Percentiles rank a stretch among this genome's conserved stretches.
Conservation (phyloP, 139 green algal genomes). For the Chlorella vulgaris region DNA sequence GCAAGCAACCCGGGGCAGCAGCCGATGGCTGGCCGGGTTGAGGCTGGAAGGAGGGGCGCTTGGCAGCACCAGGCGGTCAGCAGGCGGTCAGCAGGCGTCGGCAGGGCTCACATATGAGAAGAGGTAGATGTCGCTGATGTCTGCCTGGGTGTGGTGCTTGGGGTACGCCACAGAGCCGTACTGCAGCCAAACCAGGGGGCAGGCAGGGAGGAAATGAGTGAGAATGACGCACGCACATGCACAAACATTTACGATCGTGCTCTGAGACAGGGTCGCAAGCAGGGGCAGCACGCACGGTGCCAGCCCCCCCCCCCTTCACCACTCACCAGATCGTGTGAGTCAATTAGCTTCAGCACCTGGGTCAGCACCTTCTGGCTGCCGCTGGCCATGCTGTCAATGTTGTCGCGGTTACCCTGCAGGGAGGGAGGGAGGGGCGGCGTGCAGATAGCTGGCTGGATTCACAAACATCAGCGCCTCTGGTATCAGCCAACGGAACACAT, state of each 20-base stretch:
- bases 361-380: slow-evolving; percentile 80
- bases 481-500: not conserved
- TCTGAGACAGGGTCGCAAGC: too few relatives aligned
- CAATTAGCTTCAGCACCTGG: slow-evolving; percentile 90
- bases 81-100: too few relatives aligned
- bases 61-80: too few relatives aligned
- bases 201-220: not conserved
- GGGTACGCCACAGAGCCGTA: slow-evolving; percentile 88
- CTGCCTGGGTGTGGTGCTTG: slow-evolving; percentile 87
- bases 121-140: slow-evolving; percentile 96
- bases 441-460: not conserved
- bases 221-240: too few relatives aligned
- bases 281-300: too few relatives aligned
- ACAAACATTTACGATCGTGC: too few relatives aligned
- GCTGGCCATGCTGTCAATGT: slow-evolving; percentile 84
- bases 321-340: slow-evolving; percentile 87
- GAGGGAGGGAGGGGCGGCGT: not conserved
- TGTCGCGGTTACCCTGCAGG: slow-evolving; percentile 83
- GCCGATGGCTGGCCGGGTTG: too few relatives aligned
- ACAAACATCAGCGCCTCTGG: too few relatives aligned
- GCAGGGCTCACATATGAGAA: slow-evolving; percentile 58
- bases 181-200: not conserved
- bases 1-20: too few relatives aligned
- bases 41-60: too few relatives aligned
- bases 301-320: too few relatives aligned